These are phyloP conservation scores for Salpingoeca rosetta DNA, from an alignment of 78 protist genomes.

Conservation along the genomic window DNA sequence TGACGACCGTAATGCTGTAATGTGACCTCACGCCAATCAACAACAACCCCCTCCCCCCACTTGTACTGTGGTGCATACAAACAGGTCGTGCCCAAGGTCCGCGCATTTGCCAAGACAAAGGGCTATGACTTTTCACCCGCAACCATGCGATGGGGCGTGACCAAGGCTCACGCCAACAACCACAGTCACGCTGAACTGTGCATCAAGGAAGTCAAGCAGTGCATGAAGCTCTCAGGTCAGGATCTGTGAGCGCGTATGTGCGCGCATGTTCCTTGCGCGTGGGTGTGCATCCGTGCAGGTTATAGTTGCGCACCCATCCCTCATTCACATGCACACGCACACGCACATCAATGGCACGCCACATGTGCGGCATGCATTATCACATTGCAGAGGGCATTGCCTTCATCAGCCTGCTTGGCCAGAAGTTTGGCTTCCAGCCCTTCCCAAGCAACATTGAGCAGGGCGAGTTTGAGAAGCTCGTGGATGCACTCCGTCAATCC, in stretches of 20 bases:
- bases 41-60: background rate
- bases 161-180: background rate
- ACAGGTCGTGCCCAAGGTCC: background rate
- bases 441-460: background rate
- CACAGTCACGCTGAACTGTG: background rate
- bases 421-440: background rate
- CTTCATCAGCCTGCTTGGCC: background rate
- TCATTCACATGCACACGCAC: no score
- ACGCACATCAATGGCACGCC: no score
- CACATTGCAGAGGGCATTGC: background rate
- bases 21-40: no score
- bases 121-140: background rate
- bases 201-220: background rate
- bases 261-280: no score
- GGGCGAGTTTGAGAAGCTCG: background rate
- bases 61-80: background rate
- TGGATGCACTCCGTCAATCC: no score
- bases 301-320: no score
- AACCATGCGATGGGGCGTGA: background rate
- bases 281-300: no score
- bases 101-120: background rate
- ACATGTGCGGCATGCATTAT: no score
- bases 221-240: background rate
- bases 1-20: no score
- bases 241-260: no score